These are phyloP conservation scores for Aureobasidium sp. DNA, from an alignment of 2,329 filamentous ascomycete genomes.

Conservation along the genomic window DNA sequence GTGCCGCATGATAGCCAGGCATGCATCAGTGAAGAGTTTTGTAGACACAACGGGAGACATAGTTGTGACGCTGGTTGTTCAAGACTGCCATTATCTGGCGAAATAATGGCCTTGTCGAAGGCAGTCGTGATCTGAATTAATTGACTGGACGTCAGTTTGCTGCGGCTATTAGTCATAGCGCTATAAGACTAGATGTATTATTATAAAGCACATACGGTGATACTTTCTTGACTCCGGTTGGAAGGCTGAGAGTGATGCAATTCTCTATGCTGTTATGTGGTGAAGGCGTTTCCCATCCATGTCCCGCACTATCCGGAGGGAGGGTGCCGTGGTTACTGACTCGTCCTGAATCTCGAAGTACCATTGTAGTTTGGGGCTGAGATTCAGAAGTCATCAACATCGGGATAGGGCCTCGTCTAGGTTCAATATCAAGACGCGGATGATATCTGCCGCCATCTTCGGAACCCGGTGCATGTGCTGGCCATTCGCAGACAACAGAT, in stretches of 20 bases:
- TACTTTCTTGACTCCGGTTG: neutral
- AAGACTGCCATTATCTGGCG: neutral
- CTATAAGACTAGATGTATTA: neutral
- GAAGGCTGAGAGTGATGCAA: neutral
- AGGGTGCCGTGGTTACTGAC: neutral
- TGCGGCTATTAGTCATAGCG: neutral
- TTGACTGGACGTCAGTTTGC: neutral
- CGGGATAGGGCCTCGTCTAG: neutral
- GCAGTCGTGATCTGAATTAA: slow-evolving; percentile 6
- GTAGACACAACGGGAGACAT: neutral
- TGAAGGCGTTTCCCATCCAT: neutral
- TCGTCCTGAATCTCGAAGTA: neutral
- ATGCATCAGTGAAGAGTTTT: slow-evolving; percentile 5
- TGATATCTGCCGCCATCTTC: neutral
- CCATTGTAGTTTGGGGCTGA: neutral
- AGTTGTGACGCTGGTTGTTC: neutral
- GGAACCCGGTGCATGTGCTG: neutral
- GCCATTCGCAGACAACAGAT: neutral
- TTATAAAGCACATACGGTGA: neutral
- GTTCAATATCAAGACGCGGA: neutral
- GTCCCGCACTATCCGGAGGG: neutral
- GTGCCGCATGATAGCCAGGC: slow-evolving; percentile 7
- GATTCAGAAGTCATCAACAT: neutral
- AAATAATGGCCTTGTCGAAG: slow-evolving; percentile 6
- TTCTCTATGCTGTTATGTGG: slow-evolving; percentile 1